Percentiles rank a stretch among this genome's conserved stretches.
Evolutionary conservation across 176 grass and related monocot species (phyloP).

Genomic region (Oryza coarctata): DNA sequence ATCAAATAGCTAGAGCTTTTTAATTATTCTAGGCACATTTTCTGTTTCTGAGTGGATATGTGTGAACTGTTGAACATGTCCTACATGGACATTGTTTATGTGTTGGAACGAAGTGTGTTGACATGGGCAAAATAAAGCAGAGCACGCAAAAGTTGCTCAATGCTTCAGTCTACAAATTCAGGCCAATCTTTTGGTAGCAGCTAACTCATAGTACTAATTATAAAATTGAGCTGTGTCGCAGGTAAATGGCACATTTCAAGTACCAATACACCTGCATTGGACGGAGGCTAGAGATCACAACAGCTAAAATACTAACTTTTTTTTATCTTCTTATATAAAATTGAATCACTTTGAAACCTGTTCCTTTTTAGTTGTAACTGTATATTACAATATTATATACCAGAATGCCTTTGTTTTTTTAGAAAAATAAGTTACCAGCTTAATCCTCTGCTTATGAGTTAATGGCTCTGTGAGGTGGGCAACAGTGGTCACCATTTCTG

Average conservation of each 20-base stretch:
- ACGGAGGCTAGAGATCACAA: slow-evolving; percentile 29
- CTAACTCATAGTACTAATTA: background rate
- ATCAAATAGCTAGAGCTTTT: background rate
- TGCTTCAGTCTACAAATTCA: slow-evolving; percentile 2
- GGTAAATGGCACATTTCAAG: slow-evolving; percentile 18
- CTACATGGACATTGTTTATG: background rate
- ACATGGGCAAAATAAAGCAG: slow-evolving; percentile 22
- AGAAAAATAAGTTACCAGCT: slow-evolving; percentile 1
- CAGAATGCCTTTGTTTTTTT: background rate
- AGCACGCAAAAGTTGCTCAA: background rate
- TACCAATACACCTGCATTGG: slow-evolving; percentile 33
- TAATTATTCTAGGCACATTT: background rate
- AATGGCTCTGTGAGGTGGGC: slow-evolving; percentile 5
- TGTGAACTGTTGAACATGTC: background rate
- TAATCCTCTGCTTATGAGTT: slow-evolving; percentile 5
- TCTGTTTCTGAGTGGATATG: background rate
- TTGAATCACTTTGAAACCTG: background rate
- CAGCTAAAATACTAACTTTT: slow-evolving; percentile 2
- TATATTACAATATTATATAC: background rate
- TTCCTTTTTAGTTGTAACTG: slow-evolving; percentile 5
- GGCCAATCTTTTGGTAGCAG: slow-evolving; percentile 24
- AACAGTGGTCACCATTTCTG: slow-evolving; percentile 32
- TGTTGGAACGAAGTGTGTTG: slow-evolving; percentile 4
- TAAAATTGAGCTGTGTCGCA: slow-evolving; percentile 17
- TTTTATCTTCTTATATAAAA: background rate